Evolutionary conservation across 768 basidiomycete species (phyloP), one percentile per base, ranked within the genome.

Genomic region (Hypholoma sublateritium): DNA sequence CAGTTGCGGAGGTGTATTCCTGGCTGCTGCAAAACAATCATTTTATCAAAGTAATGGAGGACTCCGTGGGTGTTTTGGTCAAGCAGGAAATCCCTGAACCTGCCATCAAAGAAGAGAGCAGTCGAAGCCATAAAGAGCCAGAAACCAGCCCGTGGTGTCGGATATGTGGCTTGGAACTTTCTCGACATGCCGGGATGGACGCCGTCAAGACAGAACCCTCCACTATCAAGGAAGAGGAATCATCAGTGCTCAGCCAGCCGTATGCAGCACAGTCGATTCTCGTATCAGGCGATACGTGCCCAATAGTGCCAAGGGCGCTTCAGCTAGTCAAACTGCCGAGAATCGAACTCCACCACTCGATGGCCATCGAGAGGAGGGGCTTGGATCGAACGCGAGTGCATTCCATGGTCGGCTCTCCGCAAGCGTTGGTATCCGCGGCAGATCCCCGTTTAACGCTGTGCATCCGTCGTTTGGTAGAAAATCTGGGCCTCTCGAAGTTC

Each of bases 11-110:
- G 51, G 74, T 81, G 0, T 79, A 74, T 64, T 60, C 62, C 13
- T 84, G 82, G 81, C 70, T 82, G 36, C 65, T 67, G 21, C 73
- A 74, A 49, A 70, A 76, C 28, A 76, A 74, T 0, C 69, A 76
- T 53, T 76, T 78, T 62, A 67, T 46, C 44, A 54, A 46, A 43
- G 53, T 52, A 14, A 34, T 16, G n/a, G 53, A 61, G 17, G 34
- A 36, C 4, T 9, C 28, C 5, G 5, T 17, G 17, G 41, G 50
- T 21, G n/a, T 25, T 37, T 9, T 32, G 11, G 55, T 44, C 13
- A 51, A 58, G 50, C 44, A 47, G 19, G 45, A 55, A 49, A 24
- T 39, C 1, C 11, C 37, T 17, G 41, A 53, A 32, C 21, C 13
- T 17, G 51, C 48, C 22, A 50, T 46, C 5, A 49, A 51, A 42